Conservation (phyloP, 306 rosid genomes). For the Hylodesmum podocarpum region DNA sequence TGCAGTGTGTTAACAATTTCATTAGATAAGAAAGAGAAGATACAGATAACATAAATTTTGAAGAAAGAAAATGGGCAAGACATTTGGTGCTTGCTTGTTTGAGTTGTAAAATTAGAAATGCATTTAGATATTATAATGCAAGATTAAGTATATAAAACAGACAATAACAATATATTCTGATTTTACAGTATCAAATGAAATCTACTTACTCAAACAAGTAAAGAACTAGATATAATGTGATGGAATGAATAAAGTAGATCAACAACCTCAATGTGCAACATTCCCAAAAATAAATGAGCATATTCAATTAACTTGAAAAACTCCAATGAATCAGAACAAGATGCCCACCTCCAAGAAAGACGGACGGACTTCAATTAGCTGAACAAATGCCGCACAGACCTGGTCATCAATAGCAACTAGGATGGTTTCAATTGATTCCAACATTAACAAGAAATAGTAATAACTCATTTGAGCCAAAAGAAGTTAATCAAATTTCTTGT, state of each 20-base stretch:
- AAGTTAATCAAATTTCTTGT: background rate
- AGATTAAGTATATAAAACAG: conserved; percentile 14
- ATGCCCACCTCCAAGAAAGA: conserved; percentile 85
- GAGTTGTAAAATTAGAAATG: background rate
- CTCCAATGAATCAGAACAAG: conserved; percentile 19
- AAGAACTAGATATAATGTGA: background rate
- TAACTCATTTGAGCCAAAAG: background rate
- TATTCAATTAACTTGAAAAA: background rate
- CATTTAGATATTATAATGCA: background rate
- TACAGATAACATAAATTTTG: background rate
- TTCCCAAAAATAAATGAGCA: conserved; percentile 1
- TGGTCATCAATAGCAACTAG: conserved; percentile 46
- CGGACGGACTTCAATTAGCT: conserved; percentile 92
- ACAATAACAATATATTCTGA: background rate
- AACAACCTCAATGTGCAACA: conserved; percentile 17
- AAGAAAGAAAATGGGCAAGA: conserved; percentile 19
- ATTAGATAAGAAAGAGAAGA: conserved; percentile 29
- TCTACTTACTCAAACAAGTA: conserved; percentile 4
- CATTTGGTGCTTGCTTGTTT: conserved; percentile 6
- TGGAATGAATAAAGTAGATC: background rate
- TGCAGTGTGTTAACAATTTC: conserved; percentile 49
- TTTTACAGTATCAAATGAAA: background rate
- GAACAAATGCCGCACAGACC: conserved; percentile 97
- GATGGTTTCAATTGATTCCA: conserved; percentile 29
- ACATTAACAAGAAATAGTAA: conserved; percentile 21